phyloP scores from a whole-genome alignment of 2,329 filamentous ascomycete species.

The Paramyrothecium roridum region DNA sequence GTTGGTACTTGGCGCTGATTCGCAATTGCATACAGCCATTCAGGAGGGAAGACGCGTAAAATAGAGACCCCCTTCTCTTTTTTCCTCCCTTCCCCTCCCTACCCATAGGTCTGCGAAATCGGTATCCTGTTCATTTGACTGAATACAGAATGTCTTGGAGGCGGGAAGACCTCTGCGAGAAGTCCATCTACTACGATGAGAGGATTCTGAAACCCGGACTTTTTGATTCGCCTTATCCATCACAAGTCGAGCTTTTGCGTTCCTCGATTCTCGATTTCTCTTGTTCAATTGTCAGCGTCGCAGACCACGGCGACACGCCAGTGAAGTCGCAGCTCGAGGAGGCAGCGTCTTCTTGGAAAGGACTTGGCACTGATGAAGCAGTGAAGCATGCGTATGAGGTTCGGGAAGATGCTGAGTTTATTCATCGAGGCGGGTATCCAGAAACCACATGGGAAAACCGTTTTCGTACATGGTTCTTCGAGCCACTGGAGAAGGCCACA shows the following conservation, averaged over 20 bases:
- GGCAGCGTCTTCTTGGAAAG: background rate
- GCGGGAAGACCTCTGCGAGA: slow-evolving; percentile 3
- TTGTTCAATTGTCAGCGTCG: background rate
- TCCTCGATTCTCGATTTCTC: slow-evolving; percentile 9
- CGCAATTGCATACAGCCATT: background rate
- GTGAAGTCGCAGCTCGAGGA: background rate
- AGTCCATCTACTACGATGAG: slow-evolving; percentile 7
- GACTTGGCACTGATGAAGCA: background rate
- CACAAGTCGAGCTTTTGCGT: slow-evolving; percentile 8
- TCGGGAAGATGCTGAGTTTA: background rate
- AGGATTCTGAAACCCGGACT: background rate
- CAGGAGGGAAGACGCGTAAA: background rate
- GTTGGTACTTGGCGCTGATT: background rate
- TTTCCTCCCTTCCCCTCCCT: no score
- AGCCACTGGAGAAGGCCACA: background rate
- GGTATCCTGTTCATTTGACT: no score
- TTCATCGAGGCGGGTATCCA: slow-evolving; percentile 3
- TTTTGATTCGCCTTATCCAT: background rate
- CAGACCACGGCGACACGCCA: background rate
- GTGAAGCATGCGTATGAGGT: background rate
- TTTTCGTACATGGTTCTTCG: slow-evolving; percentile 7
- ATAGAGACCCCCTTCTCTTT: no score
- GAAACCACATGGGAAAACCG: slow-evolving; percentile 1
- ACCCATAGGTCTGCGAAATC: no score
- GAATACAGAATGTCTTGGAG: slow-evolving; percentile 7